Evolutionary conservation across 2,329 filamentous ascomycete genomes (phyloP), one percentile per base, ranked within the genome.

Genomic region (Geosmithia putterillii): DNA sequence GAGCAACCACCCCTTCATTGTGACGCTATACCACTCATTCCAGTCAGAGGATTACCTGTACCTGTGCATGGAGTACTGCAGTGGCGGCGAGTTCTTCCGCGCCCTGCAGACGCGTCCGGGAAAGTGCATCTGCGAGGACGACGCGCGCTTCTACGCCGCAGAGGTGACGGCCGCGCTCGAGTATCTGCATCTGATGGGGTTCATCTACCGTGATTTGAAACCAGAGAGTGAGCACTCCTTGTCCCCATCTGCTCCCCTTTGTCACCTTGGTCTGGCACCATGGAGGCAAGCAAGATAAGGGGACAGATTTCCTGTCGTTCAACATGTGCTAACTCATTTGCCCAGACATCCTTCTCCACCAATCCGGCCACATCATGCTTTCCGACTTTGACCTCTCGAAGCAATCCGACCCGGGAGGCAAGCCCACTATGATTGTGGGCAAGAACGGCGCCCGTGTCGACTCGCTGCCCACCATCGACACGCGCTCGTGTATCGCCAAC

Each of bases 1-100:
- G 37, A 96, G 90, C 71, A 98, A 98, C 55, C 92, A 98, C 57
- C 92, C 92, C 0, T 98, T 98, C 63, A 98, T 98, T 58, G 92
- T 98, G 49, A 98, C 92, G 0, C 72, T 98, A 3, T 98, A 96
- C 61, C 92, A 98, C 66, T 96, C 90, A 0, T 98, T 98, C 73
- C 92, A 98, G 63, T 98, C 92, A 1, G 92, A 98, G 61, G 92
- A 98, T 52, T 89, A 96, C 64, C 74, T 98, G 37, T 98, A 98
- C 59, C 74, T 98, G n/a, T 98, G 92, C 62, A 98, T 98, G 92
- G 92, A 98, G 64, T 98, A 98, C 61, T 98, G 92, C 71, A 96
- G 89, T 54, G 92, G 92, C 51, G 92, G 92, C 48, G 92, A 98
- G 64, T 98, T 98, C 69, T 98, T 98, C 72, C 75, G 92, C 61